Base-by-base conservation (phyloP, 257 asterid species). In the Striga asiatica region DNA sequence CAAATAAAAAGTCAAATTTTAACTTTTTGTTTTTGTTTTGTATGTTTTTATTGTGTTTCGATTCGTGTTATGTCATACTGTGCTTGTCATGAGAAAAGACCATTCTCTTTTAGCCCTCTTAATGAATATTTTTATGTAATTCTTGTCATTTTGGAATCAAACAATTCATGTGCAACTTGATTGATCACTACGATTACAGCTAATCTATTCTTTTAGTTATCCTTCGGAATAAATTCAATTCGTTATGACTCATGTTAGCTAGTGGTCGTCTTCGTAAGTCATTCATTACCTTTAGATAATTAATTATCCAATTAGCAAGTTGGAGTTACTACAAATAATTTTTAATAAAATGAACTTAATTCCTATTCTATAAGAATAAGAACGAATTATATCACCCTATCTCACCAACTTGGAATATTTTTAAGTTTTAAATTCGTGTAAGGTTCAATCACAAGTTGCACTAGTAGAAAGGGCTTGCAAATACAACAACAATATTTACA, bases 381-480 rank as follows among this genome's bases (percentile, higher is more conserved):
- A 27, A 27, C 6, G 31, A 27, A 3, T 27, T 41, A 41, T 17
- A 1, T 6, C 48, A 41, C 48, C 3, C 22, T 4, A 5, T 14
- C 31, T 2, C 31, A 13, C 48, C 18, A 39, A 39, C 31, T 6
- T 27, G 31, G 31, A 2, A 6, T 27, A 27, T 3, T 27, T 3
- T 27, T 32, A 37, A 37, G 5, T 2, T 12, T 3, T 3, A 28
- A 37, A 12, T 37, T 37, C 45, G 39, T 11, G 32, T 11, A 52
- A 23, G 42, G 62, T 54, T 23, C 46, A 60, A 67, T 16, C 68
- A 29, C 61, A 61, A 67, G 55, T 60, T 60, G 73, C 60, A 29
- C 51, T 14, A 66, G 61, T 58, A 23, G 71, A n/a, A n/a, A 56
- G 27, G 14, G 42, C 12, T 9, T 10, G n/a, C 6, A 19, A 29